These are phyloP conservation scores for Firmiana major DNA, from an alignment of 345 rosid species.

Conservation along the genomic window DNA sequence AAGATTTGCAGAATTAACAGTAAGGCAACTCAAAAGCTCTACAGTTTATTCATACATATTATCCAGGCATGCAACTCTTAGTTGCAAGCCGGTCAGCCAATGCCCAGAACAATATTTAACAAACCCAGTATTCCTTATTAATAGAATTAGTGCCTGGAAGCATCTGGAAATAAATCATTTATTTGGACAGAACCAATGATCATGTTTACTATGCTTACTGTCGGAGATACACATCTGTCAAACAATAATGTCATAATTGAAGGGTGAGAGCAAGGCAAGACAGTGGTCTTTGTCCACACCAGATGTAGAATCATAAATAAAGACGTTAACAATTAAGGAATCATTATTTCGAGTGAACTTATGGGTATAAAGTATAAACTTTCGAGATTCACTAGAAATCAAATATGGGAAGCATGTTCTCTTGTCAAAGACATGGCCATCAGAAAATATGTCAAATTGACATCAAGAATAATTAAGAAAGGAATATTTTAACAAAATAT, in stretches of 20 bases:
- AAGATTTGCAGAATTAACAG: slow-evolving; percentile 6
- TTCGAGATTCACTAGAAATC: neutral
- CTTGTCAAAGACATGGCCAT: neutral
- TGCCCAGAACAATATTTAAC: neutral
- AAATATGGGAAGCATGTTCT: neutral
- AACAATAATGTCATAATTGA: neutral
- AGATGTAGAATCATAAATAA: neutral
- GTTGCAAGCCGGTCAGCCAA: neutral
- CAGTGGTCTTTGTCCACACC: neutral
- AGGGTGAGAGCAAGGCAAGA: neutral
- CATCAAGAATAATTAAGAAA: neutral
- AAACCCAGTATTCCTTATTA: neutral
- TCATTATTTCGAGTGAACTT: neutral
- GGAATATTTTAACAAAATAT: neutral
- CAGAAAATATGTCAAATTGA: neutral
- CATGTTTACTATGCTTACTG: neutral
- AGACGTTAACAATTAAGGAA: neutral
- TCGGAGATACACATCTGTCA: neutral
- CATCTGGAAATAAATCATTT: neutral
- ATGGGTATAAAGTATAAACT: neutral
- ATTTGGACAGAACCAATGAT: neutral
- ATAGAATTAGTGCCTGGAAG: neutral
- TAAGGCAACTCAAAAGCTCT: slow-evolving; percentile 4
- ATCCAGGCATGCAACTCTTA: neutral
- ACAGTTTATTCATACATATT: neutral